Conservation (phyloP, 495 filamentous ascomycete genomes). For the Aspergillus taichungensis region DNA sequence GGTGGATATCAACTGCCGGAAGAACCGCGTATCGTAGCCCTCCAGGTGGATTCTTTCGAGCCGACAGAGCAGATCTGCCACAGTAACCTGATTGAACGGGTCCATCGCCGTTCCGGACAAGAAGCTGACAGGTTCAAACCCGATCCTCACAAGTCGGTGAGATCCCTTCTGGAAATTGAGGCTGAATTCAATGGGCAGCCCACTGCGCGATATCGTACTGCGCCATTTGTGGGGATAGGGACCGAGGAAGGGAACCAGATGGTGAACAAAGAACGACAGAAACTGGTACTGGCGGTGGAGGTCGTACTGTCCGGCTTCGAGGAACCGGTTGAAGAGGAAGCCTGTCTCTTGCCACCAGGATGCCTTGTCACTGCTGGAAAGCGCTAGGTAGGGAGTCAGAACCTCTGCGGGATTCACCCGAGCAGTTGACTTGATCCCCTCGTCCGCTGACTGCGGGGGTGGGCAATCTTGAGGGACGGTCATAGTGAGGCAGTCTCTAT, state of each 20-base stretch:
- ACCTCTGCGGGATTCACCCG: too few relatives aligned
- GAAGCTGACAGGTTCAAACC: conserved; percentile 8
- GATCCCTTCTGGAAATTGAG: conserved; percentile 10
- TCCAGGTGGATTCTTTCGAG: not conserved
- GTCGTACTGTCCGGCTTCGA: not conserved
- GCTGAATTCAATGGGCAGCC: conserved; percentile 11
- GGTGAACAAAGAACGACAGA: not conserved
- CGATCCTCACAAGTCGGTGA: conserved; percentile 6
- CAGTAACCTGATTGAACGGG: conserved; percentile 4
- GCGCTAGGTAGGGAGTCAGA: too few relatives aligned
- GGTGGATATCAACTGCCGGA: not conserved
- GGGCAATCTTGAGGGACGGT: too few relatives aligned
- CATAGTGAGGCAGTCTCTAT: too few relatives aligned
- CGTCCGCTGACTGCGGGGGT: too few relatives aligned
- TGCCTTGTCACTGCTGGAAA: too few relatives aligned
- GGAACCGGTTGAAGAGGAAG: not conserved
- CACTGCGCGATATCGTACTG: conserved; percentile 7
- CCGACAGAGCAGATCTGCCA: not conserved
- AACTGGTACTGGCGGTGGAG: not conserved
- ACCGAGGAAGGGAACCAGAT: conserved; percentile 6
- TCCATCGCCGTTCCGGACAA: conserved; percentile 2
- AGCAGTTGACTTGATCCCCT: too few relatives aligned
- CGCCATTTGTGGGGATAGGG: conserved; percentile 4
- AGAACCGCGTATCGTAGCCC: not conserved
- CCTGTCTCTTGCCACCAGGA: conserved; percentile 7